Conservation (phyloP, 768 basidiomycete species). For the Lepiota venenata region DNA sequence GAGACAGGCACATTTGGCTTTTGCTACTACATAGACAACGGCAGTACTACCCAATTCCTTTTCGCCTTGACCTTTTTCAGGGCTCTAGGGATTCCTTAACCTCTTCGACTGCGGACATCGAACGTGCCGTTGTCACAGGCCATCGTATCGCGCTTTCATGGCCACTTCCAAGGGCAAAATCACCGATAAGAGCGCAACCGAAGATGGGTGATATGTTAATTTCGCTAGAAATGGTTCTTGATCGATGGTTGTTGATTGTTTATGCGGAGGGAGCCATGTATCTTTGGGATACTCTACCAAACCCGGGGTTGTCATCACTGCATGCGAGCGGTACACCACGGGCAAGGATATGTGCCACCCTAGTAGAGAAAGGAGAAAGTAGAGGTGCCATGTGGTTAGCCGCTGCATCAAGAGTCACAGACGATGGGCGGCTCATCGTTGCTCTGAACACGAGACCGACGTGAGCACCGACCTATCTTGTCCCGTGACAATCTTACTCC, state of each 20-base stretch:
- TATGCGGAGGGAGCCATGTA: conserved; percentile 38
- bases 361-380: conserved; percentile 1
- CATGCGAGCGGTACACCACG: conserved; percentile 4
- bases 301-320: conserved; percentile 4
- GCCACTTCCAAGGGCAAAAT: not conserved
- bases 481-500: not conserved
- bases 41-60: not conserved
- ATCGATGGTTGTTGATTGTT: conserved; percentile 45
- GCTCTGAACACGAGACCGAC: conserved; percentile 1
- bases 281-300: conserved; percentile 35
- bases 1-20: conserved; percentile 2
- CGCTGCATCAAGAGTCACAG: conserved; percentile 1
- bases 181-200: not conserved
- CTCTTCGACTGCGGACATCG: not conserved
- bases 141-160: conserved; percentile 7
- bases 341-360: conserved; percentile 11
- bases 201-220: conserved; percentile 21
- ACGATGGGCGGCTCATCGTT: conserved; percentile 5
- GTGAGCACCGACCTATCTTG: not conserved
- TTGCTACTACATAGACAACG: not conserved
- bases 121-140: conserved; percentile 3
- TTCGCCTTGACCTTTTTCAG: not conserved
- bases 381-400: not conserved
- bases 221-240: conserved; percentile 37
- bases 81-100: not conserved